These are phyloP conservation scores for Sporothrix dimorphospora DNA, from an alignment of 2,329 filamentous ascomycete genomes.

Conservation along the genomic window DNA sequence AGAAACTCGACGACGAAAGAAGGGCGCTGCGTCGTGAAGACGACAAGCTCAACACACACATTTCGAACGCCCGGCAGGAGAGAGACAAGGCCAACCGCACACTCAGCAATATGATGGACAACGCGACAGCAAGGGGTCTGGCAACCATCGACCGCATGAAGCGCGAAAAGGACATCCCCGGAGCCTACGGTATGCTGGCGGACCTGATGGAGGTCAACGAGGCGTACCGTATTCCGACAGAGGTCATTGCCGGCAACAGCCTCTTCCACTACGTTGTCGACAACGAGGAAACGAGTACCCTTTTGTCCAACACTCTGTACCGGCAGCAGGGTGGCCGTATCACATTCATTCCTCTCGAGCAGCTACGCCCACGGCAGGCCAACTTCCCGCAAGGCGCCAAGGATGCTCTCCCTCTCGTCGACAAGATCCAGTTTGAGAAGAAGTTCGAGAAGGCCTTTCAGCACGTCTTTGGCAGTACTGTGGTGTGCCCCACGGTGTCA, in stretches of 20 bases:
- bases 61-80: slow-evolving; percentile 75
- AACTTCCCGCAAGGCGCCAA: slow-evolving; percentile 78
- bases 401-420: slow-evolving; percentile 84
- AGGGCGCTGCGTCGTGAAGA: slow-evolving; percentile 88
- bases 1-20: slow-evolving; percentile 81
- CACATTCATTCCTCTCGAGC: slow-evolving; percentile 92
- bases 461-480: slow-evolving; percentile 93
- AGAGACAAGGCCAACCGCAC: slow-evolving; percentile 75
- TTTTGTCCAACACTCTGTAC: slow-evolving; percentile 77
- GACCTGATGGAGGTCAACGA: slow-evolving; percentile 89
- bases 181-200: slow-evolving; percentile 89
- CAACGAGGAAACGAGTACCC: slow-evolving; percentile 82
- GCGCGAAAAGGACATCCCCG: slow-evolving; percentile 75
- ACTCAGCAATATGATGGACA: slow-evolving; percentile 85
- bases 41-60: slow-evolving; percentile 78
- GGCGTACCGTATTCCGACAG: slow-evolving; percentile 82
- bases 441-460: slow-evolving; percentile 83
- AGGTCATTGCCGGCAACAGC: slow-evolving; percentile 89
- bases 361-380: slow-evolving; percentile 69
- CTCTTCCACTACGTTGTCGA: slow-evolving; percentile 97
- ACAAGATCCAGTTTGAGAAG: slow-evolving; percentile 78
- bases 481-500: slow-evolving; percentile 87
- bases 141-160: slow-evolving; percentile 85
- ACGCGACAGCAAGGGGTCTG: slow-evolving; percentile 81
- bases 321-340: slow-evolving; percentile 81